Evolutionary conservation across 2,329 filamentous ascomycete species (phyloP), one percentile per base, ranked within the genome.

Genomic region (Ophiognomonia clavigignenti-juglandacearum): DNA sequence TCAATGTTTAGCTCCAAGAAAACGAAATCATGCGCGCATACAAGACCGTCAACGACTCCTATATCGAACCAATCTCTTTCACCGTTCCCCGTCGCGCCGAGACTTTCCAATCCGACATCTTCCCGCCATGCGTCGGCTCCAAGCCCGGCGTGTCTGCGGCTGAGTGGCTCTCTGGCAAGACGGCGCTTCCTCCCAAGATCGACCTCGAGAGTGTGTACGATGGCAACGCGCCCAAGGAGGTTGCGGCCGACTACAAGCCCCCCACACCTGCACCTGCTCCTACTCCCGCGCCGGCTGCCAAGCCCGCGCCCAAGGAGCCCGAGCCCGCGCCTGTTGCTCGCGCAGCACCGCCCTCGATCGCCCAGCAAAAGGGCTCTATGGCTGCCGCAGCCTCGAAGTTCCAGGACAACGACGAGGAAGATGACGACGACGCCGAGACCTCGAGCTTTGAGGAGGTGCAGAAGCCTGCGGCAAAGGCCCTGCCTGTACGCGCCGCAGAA

Each of bases 41-140:
- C 81, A 98, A 98, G 79, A 97, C 93, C 0, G 88, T 97, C 65
- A 95, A 91, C 67, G 93, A 98, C 64, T 67, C 73, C 39, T 96
- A 95, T 70, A 89, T 98, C 59, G 93, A 98, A 70, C 93, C 93
- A 34, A 87, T 98, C 61, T 96, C 93, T 2, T 98, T 98, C 72
- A 95, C 95, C 45, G 93, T 97, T 2, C 93, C 93, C 40, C 83
- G 93, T 54, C 83, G 93, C 54, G 88, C 93, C 46, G 90, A 96
- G 68, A 89, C 86, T 43, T 96, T 96, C 81, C 92, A 97, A 70
- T 88, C 90, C 52, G 93, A 98, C 63, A 96, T 98, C 60, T 98
- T 88, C 67, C 93, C 92, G 35, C 92, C 93, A 10, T 85, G 90
- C 11, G 75, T 76, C 47, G 92, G 93, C 52, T 65, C 79, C 45